A percentile compares a stretch with the other conserved stretches of the same genome.
These are phyloP conservation scores for Thelonectria rubi DNA, from an alignment of 2,329 filamentous ascomycete species.

Conservation along the genomic window DNA sequence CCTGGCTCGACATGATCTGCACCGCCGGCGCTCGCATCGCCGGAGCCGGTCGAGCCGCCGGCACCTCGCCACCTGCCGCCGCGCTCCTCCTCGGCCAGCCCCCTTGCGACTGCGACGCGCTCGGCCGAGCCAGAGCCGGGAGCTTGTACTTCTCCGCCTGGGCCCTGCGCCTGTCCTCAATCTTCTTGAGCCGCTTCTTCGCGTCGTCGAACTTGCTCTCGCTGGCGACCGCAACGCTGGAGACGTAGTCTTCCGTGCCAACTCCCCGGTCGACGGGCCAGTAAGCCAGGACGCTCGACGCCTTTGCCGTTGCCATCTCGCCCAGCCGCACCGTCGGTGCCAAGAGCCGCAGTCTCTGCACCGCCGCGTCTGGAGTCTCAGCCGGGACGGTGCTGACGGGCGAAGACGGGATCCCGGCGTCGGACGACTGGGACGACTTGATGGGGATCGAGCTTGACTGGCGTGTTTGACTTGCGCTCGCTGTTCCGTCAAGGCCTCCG, in stretches of 20 bases:
- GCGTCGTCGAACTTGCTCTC: constrained; percentile 49
- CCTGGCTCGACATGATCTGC: constrained; percentile 50
- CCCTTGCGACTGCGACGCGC: constrained; percentile 35
- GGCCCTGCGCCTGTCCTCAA: constrained; percentile 47
- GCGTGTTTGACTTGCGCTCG: constrained; percentile 22
- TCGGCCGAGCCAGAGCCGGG: constrained; percentile 42
- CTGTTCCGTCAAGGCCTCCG: constrained; percentile 16
- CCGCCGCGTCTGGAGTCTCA: constrained; percentile 39
- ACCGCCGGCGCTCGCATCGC: constrained; percentile 31
- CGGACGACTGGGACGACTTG: constrained; percentile 40
- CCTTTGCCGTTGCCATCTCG: constrained; percentile 40
- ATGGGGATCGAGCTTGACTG: constrained; percentile 30
- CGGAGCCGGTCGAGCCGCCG: constrained; percentile 27
- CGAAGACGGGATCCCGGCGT: constrained; percentile 35
- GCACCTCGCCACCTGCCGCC: constrained; percentile 27
- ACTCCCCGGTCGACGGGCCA: constrained; percentile 53
- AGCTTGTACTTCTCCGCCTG: constrained; percentile 48
- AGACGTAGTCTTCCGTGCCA: constrained; percentile 49
- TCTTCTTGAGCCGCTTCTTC: constrained; percentile 46
- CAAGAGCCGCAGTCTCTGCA: constrained; percentile 49
- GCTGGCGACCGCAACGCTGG: constrained; percentile 49
- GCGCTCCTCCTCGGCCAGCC: constrained; percentile 22
- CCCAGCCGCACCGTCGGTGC: constrained; percentile 43
- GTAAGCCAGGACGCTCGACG: constrained; percentile 46
- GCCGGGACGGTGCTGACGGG: constrained; percentile 27